These are phyloP conservation scores for Penicillium sp. DNA, from an alignment of 2,329 filamentous ascomycete genomes.

Conservation along the genomic window DNA sequence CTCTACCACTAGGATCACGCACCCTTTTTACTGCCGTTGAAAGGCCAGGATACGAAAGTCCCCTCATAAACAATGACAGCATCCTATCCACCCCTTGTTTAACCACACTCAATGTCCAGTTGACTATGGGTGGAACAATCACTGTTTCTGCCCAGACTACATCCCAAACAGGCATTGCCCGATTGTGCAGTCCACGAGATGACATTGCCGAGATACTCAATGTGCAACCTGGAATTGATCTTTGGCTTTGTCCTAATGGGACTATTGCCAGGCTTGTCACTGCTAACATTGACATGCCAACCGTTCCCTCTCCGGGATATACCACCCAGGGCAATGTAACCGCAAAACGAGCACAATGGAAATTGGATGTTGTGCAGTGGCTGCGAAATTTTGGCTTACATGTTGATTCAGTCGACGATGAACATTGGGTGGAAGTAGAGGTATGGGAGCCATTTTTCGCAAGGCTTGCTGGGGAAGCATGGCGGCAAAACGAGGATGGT, in stretches of 20 bases:
- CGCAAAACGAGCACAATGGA: slow-evolving; percentile 35
- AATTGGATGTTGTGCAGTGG: slow-evolving; percentile 38
- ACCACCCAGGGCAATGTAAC: slow-evolving; percentile 13
- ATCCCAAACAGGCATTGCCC: slow-evolving; percentile 37
- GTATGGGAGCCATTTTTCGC: slow-evolving; percentile 43
- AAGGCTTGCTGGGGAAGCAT: slow-evolving; percentile 35
- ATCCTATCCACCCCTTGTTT: slow-evolving; percentile 30
- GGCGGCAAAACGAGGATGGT: slow-evolving; percentile 28
- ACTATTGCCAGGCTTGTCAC: slow-evolving; percentile 38
- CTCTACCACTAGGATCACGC: slow-evolving; percentile 43
- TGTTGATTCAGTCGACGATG: slow-evolving; percentile 31
- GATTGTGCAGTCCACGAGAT: slow-evolving; percentile 28
- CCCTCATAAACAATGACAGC: slow-evolving; percentile 28
- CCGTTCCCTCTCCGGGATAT: slow-evolving; percentile 23
- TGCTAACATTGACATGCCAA: slow-evolving; percentile 22
- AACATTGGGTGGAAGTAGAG: slow-evolving; percentile 44
- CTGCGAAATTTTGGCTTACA: slow-evolving; percentile 38
- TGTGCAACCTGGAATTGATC: slow-evolving; percentile 31
- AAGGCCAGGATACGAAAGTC: slow-evolving; percentile 31
- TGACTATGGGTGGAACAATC: slow-evolving; percentile 38
- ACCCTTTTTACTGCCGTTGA: slow-evolving; percentile 40
- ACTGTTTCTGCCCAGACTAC: slow-evolving; percentile 39
- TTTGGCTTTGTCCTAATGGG: slow-evolving; percentile 44
- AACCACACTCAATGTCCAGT: slow-evolving; percentile 40
- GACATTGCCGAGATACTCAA: slow-evolving; percentile 17